Base-by-base conservation (phyloP, 2,329 filamentous ascomycete genomes). In the Cylindrodendrum hubeiense region DNA sequence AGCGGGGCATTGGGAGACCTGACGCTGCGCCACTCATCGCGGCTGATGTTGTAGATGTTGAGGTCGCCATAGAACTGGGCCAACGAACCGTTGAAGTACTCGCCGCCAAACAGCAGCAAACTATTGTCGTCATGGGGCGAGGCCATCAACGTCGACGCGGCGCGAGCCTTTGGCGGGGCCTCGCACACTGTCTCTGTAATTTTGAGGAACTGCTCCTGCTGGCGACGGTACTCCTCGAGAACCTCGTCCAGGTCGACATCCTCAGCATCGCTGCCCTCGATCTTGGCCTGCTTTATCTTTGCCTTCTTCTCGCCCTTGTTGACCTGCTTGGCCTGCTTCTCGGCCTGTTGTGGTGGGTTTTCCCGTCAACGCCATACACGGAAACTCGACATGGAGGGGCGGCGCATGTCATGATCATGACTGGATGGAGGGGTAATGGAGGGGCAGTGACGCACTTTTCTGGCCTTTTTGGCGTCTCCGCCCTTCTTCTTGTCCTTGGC, bases 161-260 rank as follows among this genome's bases (percentile, higher is more conserved):
- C 89, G 56, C 96, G 89, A 22, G 94, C 88, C 58, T 89, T 89
- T 1, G 96, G 96, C 19, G 95, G 92, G 3, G 83, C 87, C 24
- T 89, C 87, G 46, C 86, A 88, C 24, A 91, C 83, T 3, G 88
- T 87, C 82, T 99, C 96, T 5, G 95, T 98, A 74, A 99, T 89
- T 81, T 97, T 97, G 74, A 96, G 88, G 77, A 97, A 98, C 75
- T 93, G 92, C 76, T 97, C 95, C 83, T 99, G 96, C 80, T 94
- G 92, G 77, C 93, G 93, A 71, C 93, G 93, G 81, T 97, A 98
- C 79, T 97, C 93, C 49, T 95, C 95, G 28, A 99, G 89, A 47
- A 99, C 95, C 49, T 91, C 91, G 77, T 99, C 96, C 39, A 99
- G 87, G 80, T 98, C 96, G 15, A 96, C 90, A 73, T 98, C 95